phyloP scores from a whole-genome alignment of 441 rosid genomes.

The Populus trichocarpa region DNA sequence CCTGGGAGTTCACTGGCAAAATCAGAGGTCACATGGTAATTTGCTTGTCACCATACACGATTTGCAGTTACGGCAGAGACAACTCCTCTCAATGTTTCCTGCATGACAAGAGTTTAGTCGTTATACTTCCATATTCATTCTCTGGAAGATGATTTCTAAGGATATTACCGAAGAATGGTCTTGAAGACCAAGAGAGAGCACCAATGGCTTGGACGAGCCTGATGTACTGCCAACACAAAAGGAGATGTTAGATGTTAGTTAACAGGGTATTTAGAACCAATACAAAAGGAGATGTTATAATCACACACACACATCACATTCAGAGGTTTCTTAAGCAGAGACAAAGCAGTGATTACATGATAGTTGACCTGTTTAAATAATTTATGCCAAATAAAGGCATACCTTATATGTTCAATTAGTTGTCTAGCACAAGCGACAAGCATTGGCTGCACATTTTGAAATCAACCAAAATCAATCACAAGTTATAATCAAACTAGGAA shows the following conservation, averaged over 20 bases:
- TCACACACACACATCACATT: background rate
- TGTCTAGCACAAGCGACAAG: slow-evolving; percentile 75
- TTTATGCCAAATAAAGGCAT: slow-evolving; percentile 1
- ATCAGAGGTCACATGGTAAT: background rate
- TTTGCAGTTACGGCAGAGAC: slow-evolving; percentile 65
- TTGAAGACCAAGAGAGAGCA: slow-evolving; percentile 84
- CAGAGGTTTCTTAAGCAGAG: background rate
- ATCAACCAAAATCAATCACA: slow-evolving; percentile 15
- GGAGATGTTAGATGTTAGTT: background rate
- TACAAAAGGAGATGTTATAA: background rate
- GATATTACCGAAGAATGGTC: slow-evolving; percentile 71
- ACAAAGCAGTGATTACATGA: background rate
- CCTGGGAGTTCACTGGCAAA: background rate
- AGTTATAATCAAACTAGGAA: slow-evolving; percentile 3
- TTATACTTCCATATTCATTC: background rate
- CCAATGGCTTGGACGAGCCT: slow-evolving; percentile 57
- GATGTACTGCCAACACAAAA: slow-evolving; percentile 39
- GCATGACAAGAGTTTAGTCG: slow-evolving; percentile 14
- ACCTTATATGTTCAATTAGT: slow-evolving; percentile 85
- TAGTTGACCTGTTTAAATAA: background rate
- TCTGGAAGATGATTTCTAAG: background rate
- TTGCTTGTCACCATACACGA: slow-evolving; percentile 49
- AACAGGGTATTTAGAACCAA: background rate
- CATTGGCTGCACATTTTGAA: slow-evolving; percentile 55
- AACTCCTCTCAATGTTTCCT: slow-evolving; percentile 76